Base-by-base conservation (phyloP, 768 basidiomycete genomes). In the Termitomyces sp. region DNA sequence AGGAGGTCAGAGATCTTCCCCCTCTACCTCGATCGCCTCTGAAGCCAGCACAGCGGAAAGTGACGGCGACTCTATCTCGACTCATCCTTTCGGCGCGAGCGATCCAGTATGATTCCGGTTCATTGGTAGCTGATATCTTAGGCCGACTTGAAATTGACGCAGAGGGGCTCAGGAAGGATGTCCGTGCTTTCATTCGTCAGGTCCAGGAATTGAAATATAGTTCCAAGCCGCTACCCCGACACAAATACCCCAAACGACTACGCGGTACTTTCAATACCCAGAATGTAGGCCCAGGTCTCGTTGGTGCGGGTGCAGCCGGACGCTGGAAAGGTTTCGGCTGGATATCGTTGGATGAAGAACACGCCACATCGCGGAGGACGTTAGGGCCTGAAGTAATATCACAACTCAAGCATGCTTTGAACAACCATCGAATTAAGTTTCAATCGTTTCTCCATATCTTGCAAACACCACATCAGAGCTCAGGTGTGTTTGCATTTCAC, bases 31-130 rank as follows among this genome's bases (percentile, higher is more conserved):
- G 81, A 62, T 76, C 84, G 2, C 74, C 86, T 6, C 75, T 93
- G 46, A 92, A 92, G 69, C 86, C 88, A 9, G 85, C 85, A 0
- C 92, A 92, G 58, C 79, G 91, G 52, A 91, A 91, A 64, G 87
- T 96, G 31, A 92, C 92, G 3, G 90, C 92, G 9, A 93, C 92
- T 0, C 76, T 96, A 13, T 94, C 92, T 20, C 88, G 94, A 67
- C 78, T 98, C 27, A 89, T 96, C 26, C 82, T 97, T 4, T 92
- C 90, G 7, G 86, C 92, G n/a, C 88, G 95, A 48, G 93, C 94
- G 0, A 87, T 92, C 72, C 85, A 90, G 64, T 91, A 90, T 59
- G 87, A 92, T 65, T 85, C 87, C 0, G 86, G 84, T 16, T 79
- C 81, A 1, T 76, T 81, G 24, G 69, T 83, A 2, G 68, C 77